Percentiles rank a stretch among this genome's conserved stretches.
phyloP scores from a whole-genome alignment of 1,284 basidiomycete species.

The Ustilago xerochloae region DNA sequence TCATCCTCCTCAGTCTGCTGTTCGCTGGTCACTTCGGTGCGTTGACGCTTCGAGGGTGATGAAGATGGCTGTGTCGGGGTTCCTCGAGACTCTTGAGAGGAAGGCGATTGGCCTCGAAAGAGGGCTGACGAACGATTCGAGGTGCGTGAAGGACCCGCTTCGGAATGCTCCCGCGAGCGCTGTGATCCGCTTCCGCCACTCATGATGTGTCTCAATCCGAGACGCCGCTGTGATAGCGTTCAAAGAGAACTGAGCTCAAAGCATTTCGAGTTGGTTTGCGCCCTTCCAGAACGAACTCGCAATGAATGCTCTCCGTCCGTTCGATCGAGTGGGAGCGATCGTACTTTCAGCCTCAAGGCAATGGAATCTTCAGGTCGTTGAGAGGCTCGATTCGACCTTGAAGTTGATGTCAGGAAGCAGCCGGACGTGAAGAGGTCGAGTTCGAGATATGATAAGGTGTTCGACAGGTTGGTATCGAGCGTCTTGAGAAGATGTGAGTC shows the following conservation, averaged over 20 bases:
- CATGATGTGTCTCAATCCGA: neutral
- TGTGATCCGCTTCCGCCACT: neutral
- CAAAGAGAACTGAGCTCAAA: neutral
- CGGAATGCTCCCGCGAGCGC: constrained; percentile 3
- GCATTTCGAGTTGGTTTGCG: too few species aligned
- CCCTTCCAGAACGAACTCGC: too few species aligned
- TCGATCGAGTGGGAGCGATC: too few species aligned
- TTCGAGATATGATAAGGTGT: neutral
- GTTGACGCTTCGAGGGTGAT: neutral
- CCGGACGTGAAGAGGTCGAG: too few species aligned
- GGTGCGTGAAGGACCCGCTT: constrained; percentile 7
- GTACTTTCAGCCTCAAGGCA: too few species aligned
- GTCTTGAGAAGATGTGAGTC: constrained; percentile 4
- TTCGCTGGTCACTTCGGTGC: neutral
- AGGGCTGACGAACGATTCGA: neutral
- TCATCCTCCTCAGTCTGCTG: neutral
- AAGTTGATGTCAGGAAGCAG: neutral
- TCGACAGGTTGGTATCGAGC: too few species aligned
- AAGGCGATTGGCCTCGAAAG: constrained; percentile 10
- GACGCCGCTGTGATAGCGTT: neutral
- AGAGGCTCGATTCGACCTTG: too few species aligned
- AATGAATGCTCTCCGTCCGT: too few species aligned
- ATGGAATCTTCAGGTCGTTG: too few species aligned
- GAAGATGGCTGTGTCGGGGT: constrained; percentile 1
- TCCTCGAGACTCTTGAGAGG: neutral